Conservation (phyloP, 257 asterid species). For the Gardenia jasminoides region DNA sequence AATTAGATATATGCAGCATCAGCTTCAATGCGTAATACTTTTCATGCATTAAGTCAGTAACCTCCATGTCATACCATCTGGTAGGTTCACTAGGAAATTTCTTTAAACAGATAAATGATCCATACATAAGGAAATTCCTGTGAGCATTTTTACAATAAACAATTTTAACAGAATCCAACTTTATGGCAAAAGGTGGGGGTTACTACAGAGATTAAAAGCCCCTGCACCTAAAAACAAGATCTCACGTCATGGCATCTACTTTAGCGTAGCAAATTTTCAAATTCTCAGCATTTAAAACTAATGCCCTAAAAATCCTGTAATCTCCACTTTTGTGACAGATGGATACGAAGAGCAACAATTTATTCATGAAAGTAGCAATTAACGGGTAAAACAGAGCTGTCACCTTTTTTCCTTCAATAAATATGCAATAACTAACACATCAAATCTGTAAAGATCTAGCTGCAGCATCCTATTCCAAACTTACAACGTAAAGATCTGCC, state of each 20-base stretch:
- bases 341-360: not conserved
- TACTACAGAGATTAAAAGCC: no score
- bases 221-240: not conserved
- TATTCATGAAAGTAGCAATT: not conserved
- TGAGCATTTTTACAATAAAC: not conserved
- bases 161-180: not conserved
- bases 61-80: not conserved
- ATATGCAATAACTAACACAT: not conserved
- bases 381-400: not conserved
- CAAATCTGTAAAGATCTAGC: not conserved
- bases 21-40: not conserved
- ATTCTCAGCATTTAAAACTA: not conserved
- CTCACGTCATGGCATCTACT: not conserved
- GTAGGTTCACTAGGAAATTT: not conserved
- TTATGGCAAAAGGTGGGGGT: not conserved
- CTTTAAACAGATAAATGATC: not conserved
- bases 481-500: slow-evolving; percentile 67
- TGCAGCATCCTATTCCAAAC: slow-evolving; percentile 30
- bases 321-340: not conserved
- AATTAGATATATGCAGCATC: not conserved
- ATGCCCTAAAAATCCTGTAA: not conserved
- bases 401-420: not conserved
- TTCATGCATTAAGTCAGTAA: not conserved
- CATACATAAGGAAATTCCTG: not conserved
- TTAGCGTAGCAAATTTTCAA: not conserved